phyloP scores from a whole-genome alignment of 352 stramenopile species.

The Pythium vanterpoolii region DNA sequence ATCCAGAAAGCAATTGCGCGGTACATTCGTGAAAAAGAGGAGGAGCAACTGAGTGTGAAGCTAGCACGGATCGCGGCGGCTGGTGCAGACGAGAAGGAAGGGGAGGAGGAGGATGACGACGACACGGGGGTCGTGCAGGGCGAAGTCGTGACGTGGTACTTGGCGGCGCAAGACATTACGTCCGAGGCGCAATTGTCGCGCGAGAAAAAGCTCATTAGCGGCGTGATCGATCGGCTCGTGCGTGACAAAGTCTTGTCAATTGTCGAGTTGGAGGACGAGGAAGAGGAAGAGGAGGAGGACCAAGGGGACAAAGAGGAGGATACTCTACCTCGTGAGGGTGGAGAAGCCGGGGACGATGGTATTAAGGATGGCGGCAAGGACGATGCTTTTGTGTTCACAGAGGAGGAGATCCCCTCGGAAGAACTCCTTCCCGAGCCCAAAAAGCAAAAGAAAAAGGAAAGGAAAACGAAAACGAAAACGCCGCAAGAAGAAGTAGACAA shows the following conservation, averaged over 20 bases:
- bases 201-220: constrained; percentile 83
- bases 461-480: constrained; percentile 28
- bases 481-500: constrained; percentile 46
- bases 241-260: constrained; percentile 73
- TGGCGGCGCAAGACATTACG: constrained; percentile 81
- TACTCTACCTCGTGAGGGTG: background rate
- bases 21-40: constrained; percentile 82
- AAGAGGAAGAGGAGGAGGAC: constrained; percentile 3
- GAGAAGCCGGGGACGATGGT: constrained; percentile 5
- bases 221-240: constrained; percentile 79
- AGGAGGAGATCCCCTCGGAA: background rate
- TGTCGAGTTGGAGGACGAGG: constrained; percentile 56
- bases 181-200: constrained; percentile 72
- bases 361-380: constrained; percentile 15
- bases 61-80: constrained; percentile 36
- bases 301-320: constrained; percentile 10
- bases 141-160: constrained; percentile 82
- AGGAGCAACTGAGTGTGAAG: constrained; percentile 46
- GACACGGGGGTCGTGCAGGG: constrained; percentile 64
- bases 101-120: constrained; percentile 57
- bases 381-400: constrained; percentile 7
- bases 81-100: constrained; percentile 14
- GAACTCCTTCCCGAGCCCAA: background rate
- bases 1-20: constrained; percentile 77
- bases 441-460: background rate